Evolutionary conservation across 2,329 filamentous ascomycete genomes (phyloP).

Genomic region (Cercospora sp.): DNA sequence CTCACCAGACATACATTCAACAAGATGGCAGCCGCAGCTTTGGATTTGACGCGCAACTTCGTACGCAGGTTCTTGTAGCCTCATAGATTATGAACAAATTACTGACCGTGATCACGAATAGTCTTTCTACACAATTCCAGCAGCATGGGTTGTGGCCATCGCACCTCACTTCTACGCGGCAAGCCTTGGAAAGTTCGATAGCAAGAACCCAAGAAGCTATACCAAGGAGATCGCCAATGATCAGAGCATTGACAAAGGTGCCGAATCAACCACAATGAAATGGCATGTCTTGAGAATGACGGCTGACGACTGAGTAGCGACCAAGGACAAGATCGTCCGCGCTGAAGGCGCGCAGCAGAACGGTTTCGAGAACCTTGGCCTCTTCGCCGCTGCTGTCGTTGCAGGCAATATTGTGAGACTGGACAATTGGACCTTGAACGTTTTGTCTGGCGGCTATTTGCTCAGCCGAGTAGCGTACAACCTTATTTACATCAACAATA

Average conservation of each 20-base stretch:
- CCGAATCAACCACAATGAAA: too few relatives aligned
- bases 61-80: background rate
- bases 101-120: background rate
- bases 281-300: background rate
- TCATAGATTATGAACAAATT: background rate
- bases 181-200: slow-evolving; percentile 21
- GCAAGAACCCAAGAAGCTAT: slow-evolving; percentile 22
- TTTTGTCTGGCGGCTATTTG: slow-evolving; percentile 33
- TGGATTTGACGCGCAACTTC: slow-evolving; percentile 21
- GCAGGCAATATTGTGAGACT: slow-evolving; percentile 44
- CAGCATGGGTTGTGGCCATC: slow-evolving; percentile 39
- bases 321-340: slow-evolving; percentile 40
- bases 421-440: slow-evolving; percentile 34
- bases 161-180: slow-evolving; percentile 41
- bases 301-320: slow-evolving; percentile 26
- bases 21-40: slow-evolving; percentile 18
- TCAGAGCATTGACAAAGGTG: slow-evolving; percentile 27
- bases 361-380: slow-evolving; percentile 44
- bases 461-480: slow-evolving; percentile 36
- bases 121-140: slow-evolving; percentile 36
- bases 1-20: background rate
- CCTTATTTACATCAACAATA: slow-evolving; percentile 35
- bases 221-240: slow-evolving; percentile 15
- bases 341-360: slow-evolving; percentile 44
- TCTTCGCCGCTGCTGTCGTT: slow-evolving; percentile 44